Percentiles rank a stretch among this genome's conserved stretches.
These are phyloP conservation scores for Trichoderma koningii DNA, from an alignment of 2,329 filamentous ascomycete species.

Conservation along the genomic window DNA sequence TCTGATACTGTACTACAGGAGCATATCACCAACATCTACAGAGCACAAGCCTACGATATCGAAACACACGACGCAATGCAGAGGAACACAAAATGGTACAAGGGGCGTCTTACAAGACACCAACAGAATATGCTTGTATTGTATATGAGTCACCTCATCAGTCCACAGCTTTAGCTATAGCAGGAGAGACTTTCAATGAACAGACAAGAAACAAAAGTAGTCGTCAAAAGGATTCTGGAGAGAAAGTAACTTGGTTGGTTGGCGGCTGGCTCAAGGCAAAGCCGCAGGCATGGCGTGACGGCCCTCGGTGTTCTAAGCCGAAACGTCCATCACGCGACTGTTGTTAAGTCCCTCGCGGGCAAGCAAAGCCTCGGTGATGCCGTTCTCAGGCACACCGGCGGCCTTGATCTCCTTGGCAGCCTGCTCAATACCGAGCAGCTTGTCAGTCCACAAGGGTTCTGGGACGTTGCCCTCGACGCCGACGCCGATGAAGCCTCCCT, in stretches of 20 bases:
- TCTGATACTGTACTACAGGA: not conserved
- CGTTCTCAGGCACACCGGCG: constrained; percentile 40
- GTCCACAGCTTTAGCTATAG: constrained; percentile 12
- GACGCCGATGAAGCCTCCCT: constrained; percentile 94
- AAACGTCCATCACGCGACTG: constrained; percentile 36
- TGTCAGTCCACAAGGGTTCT: constrained; percentile 86
- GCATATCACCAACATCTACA: not conserved
- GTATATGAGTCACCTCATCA: constrained; percentile 15
- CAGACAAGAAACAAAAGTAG: not conserved
- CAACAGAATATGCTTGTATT: not conserved
- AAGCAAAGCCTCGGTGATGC: constrained; percentile 61
- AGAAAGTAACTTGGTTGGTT: constrained; percentile 21
- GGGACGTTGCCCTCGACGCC: constrained; percentile 67
- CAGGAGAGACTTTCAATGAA: not conserved
- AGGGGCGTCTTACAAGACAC: constrained; percentile 16
- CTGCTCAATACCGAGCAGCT: constrained; percentile 77
- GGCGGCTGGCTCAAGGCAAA: constrained; percentile 14
- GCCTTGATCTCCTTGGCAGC: constrained; percentile 63
- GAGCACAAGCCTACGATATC: not conserved
- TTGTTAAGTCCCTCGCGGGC: constrained; percentile 52
- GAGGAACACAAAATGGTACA: not conserved
- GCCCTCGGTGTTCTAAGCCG: constrained; percentile 31
- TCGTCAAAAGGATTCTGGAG: not conserved
- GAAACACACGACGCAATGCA: not conserved
- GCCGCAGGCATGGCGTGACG: not conserved